Conservation (phyloP, 306 rosid species). For the Lathyrus tuberosus region DNA sequence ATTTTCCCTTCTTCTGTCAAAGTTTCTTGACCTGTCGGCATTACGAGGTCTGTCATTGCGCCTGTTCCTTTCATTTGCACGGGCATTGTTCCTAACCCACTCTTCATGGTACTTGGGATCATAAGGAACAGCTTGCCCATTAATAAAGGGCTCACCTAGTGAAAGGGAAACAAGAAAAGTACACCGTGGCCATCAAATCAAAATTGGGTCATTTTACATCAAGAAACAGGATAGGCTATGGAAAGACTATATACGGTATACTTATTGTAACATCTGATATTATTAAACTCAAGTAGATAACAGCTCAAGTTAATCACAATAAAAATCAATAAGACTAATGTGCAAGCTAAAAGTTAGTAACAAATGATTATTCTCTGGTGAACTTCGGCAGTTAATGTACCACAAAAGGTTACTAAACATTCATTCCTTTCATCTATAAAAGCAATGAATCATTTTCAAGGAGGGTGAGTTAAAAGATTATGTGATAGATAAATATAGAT, state of each 20-base stretch:
- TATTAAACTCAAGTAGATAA: not conserved
- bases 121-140: slow-evolving; percentile 91
- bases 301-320: not conserved
- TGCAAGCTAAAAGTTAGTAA: not conserved
- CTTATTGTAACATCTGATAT: not conserved
- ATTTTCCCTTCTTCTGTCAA: slow-evolving; percentile 87
- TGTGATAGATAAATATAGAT: no score
- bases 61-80: slow-evolving; percentile 93
- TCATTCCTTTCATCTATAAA: not conserved
- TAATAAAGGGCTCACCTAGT: slow-evolving; percentile 91
- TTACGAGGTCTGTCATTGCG: slow-evolving; percentile 90
- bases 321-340: not conserved
- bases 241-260: not conserved
- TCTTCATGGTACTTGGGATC: slow-evolving; percentile 93
- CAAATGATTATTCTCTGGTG: not conserved
- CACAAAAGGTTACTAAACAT: not conserved
- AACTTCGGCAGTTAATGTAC: not conserved
- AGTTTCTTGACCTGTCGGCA: slow-evolving; percentile 82
- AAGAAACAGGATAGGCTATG: not conserved
- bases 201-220: not conserved
- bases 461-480: no score
- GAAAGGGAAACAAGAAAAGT: slow-evolving; percentile 28
- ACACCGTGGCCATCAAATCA: not conserved
- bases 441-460: not conserved
- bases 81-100: slow-evolving; percentile 87